Evolutionary conservation across 768 basidiomycete genomes (phyloP), one percentile per base, ranked within the genome.

Genomic region (Naganishia vaughanmartiniae): DNA sequence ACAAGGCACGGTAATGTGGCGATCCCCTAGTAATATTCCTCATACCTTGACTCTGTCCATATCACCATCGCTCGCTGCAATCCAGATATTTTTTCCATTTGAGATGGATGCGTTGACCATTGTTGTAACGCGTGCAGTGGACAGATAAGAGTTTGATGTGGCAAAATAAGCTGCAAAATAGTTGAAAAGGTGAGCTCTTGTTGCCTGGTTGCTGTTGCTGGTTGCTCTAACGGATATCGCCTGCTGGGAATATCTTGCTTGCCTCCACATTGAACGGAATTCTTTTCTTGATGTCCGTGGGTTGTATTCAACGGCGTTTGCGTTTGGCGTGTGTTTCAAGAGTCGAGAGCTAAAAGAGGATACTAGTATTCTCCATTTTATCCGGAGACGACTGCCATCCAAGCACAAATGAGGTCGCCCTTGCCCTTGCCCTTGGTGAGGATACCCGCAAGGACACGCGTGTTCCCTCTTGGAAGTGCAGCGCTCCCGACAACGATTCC

Each of bases 11-110:
- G n/a, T 46, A 42, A 34, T 17, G 9, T 21, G 24, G 31, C 15
- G 42, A 42, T 36, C 9, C n/a, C n/a, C 15, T 9, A 15, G 6
- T 53, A 5, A 65, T n/a, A 11, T 42, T 17, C 15, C 7, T 26
- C 85, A 58, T 69, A 92, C 92, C 81, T 83, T 84, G 46, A 96
- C 87, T 58, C 89, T 84, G n/a, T 82, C 81, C 39, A 94, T 81
- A 82, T 96, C 90, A 53, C 93, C 93, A 77, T 96, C 93, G 55
- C 87, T 89, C 0, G 93, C 91, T 54, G 93, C 93, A 42, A 96
- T 87, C 93, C 93, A 96, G 54, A 96, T 89, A 82, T 94, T 94
- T 78, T 78, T 79, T 34, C 66, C 71, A n/a, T 30, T 63, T 42
- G 60, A 58, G 34, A 24, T 4, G 39, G 46, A 46, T 42, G 60